Base-by-base conservation (phyloP, 768 basidiomycete species). In the Pholiota conissans region DNA sequence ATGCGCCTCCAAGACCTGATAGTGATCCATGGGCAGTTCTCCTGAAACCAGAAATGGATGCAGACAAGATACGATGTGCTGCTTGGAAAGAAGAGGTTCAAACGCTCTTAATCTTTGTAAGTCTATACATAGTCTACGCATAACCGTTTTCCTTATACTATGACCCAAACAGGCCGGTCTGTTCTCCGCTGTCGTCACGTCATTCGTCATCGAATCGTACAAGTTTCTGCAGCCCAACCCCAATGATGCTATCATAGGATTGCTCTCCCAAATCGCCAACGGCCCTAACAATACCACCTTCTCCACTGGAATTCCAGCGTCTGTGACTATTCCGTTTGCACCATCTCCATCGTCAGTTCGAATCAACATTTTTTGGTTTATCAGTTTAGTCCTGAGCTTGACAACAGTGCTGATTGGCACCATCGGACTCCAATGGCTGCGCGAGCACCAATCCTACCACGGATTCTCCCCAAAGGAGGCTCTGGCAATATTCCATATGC, bases 71-170 rank as follows among this genome's bases (percentile, higher is more conserved):
- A 4, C 53, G 42, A 16, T 62, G 55, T 27, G 49, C 37, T 40
- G 59, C 42, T 8, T 64, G 63, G 63, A 63, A 55, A 24, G 63
- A 66, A 14, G 63, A 64, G 42, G 55, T 66, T 8, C 61, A 66
- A 24, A 64, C 60, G 11, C 57, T 66, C 5, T 46, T 66, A 34
- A 60, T 66, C n/a, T 64, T 66, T 24, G 65, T 66, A 49, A 52
- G 63, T 46, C 13, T 30, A 6, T 16, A n/a, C 24, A 0, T 16
- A 20, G 2, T 20, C 40, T 3, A 3, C 40, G n/a, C n/a, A n/a
- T n/a, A n/a, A n/a, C n/a, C n/a, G n/a, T n/a, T n/a, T n/a, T 42
- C 22, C 24, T 29, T 8, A 42, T 42, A 22, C n/a, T 46, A 46
- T 18, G 22, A 11, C 45, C 20, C n/a, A 14, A 13, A 29, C 20